Percentiles rank a stretch among this genome's conserved stretches.
These are phyloP conservation scores for Mortierella sp. DNA, from an alignment of 371 early-diverging fungal species.

Conservation along the genomic window DNA sequence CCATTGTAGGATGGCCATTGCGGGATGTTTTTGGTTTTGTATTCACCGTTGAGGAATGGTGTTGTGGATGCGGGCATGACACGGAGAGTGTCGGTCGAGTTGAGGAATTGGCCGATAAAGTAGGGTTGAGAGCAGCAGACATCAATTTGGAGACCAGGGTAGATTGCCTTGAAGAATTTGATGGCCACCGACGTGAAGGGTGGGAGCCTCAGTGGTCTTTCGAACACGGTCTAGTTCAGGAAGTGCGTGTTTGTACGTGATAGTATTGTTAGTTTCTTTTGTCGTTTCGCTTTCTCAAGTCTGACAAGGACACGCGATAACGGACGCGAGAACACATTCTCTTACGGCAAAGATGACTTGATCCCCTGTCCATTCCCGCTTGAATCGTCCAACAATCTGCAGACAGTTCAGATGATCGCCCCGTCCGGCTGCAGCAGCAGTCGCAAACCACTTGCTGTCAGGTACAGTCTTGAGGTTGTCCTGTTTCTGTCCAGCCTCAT, in stretches of 20 bases:
- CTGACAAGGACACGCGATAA: too few relatives aligned
- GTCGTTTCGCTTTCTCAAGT: too few relatives aligned
- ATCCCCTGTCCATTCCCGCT: constrained; percentile 71
- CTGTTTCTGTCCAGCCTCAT: constrained; percentile 58
- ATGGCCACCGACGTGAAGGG: constrained; percentile 77
- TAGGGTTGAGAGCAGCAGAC: constrained; percentile 78
- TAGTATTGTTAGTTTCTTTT: background rate
- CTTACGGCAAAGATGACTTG: constrained; percentile 77
- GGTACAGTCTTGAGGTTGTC: constrained; percentile 52
- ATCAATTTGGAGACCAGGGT: constrained; percentile 81
- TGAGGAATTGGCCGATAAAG: constrained; percentile 76
- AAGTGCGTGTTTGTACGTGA: background rate
- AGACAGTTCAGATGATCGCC: constrained; percentile 69
- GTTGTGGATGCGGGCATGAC: constrained; percentile 22
- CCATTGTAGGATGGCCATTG: constrained; percentile 57
- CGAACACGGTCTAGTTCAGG: constrained; percentile 69
- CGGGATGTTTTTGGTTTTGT: constrained; percentile 17
- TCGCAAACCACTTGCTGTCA: constrained; percentile 57
- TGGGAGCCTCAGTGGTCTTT: constrained; percentile 75
- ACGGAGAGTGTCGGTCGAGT: constrained; percentile 73
- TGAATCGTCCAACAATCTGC: constrained; percentile 76
- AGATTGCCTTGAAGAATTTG: constrained; percentile 79
- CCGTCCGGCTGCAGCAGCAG: constrained; percentile 4
- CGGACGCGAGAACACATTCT: background rate
- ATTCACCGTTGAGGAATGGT: background rate